Conservation (phyloP, 495 filamentous ascomycete genomes). For the Geopyxis carbonaria region DNA sequence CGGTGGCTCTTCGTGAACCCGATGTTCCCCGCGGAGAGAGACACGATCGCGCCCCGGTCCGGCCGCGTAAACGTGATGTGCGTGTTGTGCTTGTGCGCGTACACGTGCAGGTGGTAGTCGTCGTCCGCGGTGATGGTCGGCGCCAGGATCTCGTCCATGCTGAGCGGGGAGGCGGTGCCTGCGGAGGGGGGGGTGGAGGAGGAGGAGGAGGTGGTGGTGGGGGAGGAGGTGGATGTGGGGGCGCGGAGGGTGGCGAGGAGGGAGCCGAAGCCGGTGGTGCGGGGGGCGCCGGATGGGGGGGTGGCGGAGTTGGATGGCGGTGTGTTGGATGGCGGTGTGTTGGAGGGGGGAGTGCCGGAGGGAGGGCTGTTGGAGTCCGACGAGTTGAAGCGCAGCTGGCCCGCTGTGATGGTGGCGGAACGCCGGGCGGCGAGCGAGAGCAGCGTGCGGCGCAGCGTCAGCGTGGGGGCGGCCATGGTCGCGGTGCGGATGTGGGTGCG, state of each 20-base stretch:
- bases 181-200: not conserved
- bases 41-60: slow-evolving; percentile 57
- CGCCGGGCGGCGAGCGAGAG: no score
- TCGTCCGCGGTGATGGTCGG: slow-evolving; percentile 25
- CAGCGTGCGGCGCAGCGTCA: no score
- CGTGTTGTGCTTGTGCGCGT: slow-evolving; percentile 74
- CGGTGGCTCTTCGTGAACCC: slow-evolving; percentile 68
- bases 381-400: no score
- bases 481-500: not conserved
- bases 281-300: not conserved
- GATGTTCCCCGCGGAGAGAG: slow-evolving; percentile 61
- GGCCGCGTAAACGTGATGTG: slow-evolving; percentile 76
- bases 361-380: no score
- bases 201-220: slow-evolving; percentile 7
- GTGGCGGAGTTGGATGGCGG: no score
- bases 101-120: slow-evolving; percentile 76
- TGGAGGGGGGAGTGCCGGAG: no score
- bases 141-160: slow-evolving; percentile 3
- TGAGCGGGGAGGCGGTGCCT: slow-evolving; percentile 2
- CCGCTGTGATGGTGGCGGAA: no score
- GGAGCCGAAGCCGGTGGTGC: not conserved
- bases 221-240: not conserved
- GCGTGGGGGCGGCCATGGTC: slow-evolving; percentile 6
- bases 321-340: no score
- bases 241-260: not conserved